Percentiles rank a stretch among this genome's conserved stretches.
Evolutionary conservation across 2,329 filamentous ascomycete species (phyloP).

Genomic region (Fusarium xylarioides): DNA sequence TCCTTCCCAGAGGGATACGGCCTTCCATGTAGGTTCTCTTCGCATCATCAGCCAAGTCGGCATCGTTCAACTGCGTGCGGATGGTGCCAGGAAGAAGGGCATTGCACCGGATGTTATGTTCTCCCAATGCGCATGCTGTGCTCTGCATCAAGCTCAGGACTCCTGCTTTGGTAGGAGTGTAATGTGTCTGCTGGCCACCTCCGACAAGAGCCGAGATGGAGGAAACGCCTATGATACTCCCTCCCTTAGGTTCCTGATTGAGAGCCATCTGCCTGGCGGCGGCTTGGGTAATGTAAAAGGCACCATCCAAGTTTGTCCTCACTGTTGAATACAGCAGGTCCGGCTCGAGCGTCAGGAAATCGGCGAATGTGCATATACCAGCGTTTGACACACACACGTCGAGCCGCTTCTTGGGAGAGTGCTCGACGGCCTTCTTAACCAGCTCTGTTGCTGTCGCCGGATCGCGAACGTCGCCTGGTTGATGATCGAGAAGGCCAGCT

Average conservation of each 20-base stretch:
- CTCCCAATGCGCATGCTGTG: conserved; percentile 79
- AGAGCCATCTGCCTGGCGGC: conserved; percentile 83
- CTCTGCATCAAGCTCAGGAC: conserved; percentile 85
- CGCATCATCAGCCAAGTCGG: conserved; percentile 83
- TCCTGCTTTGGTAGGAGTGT: conserved; percentile 89
- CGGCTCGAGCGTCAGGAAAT: conserved; percentile 79
- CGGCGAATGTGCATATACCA: conserved; percentile 86
- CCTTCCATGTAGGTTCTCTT: conserved; percentile 83
- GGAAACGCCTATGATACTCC: conserved; percentile 80
- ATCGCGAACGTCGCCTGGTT: conserved; percentile 80
- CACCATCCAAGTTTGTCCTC: conserved; percentile 83
- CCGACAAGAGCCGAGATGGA: conserved; percentile 81
- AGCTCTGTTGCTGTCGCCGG: conserved; percentile 75
- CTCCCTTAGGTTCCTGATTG: conserved; percentile 69
- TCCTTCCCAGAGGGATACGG: conserved; percentile 79
- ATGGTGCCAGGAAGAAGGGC: conserved; percentile 86
- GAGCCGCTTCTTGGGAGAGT: conserved; percentile 59
- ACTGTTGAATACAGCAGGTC: conserved; percentile 78
- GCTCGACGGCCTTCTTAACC: conserved; percentile 70
- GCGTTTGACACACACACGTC: conserved; percentile 90
- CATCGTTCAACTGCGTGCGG: conserved; percentile 83
- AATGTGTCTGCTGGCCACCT: conserved; percentile 81
- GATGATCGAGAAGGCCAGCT: conserved; percentile 68
- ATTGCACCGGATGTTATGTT: conserved; percentile 82
- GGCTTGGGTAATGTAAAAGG: conserved; percentile 89